These are phyloP conservation scores for Staphylotrichum longicolle DNA, from an alignment of 495 filamentous ascomycete species.

Conservation along the genomic window DNA sequence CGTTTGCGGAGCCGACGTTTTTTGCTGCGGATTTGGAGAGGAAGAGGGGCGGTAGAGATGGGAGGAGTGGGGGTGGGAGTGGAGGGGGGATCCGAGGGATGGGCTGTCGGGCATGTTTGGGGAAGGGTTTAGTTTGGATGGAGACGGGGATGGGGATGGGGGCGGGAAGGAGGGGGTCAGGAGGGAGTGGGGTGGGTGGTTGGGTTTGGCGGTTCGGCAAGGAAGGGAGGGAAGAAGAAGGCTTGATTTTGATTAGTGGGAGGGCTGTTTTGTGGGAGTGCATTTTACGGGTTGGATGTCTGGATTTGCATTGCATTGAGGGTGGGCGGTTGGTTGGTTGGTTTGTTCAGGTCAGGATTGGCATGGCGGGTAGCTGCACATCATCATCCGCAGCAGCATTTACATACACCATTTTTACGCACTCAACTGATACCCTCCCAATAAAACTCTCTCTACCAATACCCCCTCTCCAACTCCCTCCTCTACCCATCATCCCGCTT, in stretches of 20 bases:
- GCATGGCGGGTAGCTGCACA: too few species aligned
- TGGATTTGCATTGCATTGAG: slow-evolving; percentile 13
- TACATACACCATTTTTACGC: neutral
- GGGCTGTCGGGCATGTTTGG: slow-evolving; percentile 21
- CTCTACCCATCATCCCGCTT: too few species aligned
- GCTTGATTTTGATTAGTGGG: neutral
- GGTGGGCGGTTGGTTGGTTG: neutral
- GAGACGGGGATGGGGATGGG: neutral
- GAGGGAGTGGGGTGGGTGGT: slow-evolving; percentile 10
- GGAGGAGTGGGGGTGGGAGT: too few species aligned
- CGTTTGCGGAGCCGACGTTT: slow-evolving; percentile 24
- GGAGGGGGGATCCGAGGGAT: slow-evolving; percentile 22
- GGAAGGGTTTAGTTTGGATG: slow-evolving; percentile 18
- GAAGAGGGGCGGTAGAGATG: slow-evolving; percentile 2
- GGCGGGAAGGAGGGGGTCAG: neutral
- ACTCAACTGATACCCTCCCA: too few species aligned
- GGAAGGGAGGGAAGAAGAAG: neutral
- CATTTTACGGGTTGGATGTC: neutral
- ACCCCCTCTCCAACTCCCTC: too few species aligned
- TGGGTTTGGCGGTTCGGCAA: neutral
- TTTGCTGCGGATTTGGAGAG: slow-evolving; percentile 9
- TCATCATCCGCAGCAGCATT: too few species aligned
- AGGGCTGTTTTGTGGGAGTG: neutral
- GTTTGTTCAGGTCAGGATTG: too few species aligned
- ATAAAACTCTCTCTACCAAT: too few species aligned